These are phyloP conservation scores for Clavispora asparagi DNA, from an alignment of 805 yeast genomes.

Conservation along the genomic window DNA sequence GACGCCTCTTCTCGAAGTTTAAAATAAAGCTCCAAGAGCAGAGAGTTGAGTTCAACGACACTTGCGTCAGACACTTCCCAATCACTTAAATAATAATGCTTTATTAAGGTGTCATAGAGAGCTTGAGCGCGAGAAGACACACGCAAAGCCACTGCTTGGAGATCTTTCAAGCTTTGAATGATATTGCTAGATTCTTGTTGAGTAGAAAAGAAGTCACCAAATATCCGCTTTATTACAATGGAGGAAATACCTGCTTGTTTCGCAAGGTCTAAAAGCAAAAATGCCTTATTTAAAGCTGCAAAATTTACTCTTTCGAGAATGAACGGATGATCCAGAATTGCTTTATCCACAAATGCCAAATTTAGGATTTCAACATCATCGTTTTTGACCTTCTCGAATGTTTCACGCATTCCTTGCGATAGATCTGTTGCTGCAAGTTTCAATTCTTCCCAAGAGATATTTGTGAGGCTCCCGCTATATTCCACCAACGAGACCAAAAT, in stretches of 20 bases:
- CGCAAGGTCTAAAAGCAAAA: not conserved
- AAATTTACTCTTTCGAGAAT: not conserved
- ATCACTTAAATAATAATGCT: not conserved
- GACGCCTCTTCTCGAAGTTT: not conserved
- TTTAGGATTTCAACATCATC: not conserved
- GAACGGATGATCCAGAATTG: not conserved
- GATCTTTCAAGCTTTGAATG: not conserved
- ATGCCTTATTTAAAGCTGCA: not conserved
- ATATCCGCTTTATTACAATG: not conserved
- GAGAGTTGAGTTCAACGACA: not conserved
- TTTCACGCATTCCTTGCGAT: not conserved
- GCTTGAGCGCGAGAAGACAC: not conserved
- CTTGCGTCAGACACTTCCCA: not conserved
- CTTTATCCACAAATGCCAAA: not conserved
- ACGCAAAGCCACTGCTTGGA: not conserved
- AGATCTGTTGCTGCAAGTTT: not conserved
- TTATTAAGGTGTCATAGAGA: not conserved
- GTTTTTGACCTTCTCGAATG: not conserved
- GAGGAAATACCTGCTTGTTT: not conserved
- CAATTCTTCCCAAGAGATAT: not conserved
- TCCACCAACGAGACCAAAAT: not conserved
- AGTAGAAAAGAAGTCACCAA: not conserved
- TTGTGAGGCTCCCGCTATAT: not conserved
- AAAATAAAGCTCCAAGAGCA: not conserved
- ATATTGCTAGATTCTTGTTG: not conserved